Percentiles rank a stretch among this genome's conserved stretches.
Evolutionary conservation across 768 basidiomycete genomes (phyloP).

Genomic region (Leccinellum albellum): DNA sequence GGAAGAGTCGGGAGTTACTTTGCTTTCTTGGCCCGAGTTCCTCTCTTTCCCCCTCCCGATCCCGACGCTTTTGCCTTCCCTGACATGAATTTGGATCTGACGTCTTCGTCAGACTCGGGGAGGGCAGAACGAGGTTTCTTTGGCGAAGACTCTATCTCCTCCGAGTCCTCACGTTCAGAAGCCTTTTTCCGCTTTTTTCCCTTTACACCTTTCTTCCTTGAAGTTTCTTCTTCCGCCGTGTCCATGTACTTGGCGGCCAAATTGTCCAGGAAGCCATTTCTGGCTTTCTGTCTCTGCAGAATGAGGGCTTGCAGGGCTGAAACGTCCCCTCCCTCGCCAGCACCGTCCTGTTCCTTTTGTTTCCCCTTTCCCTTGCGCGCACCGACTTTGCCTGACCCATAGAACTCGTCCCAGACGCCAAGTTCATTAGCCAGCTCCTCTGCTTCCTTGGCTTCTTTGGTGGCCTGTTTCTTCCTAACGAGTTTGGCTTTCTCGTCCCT

Average conservation of each 20-base stretch:
- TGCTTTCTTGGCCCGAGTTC: constrained; percentile 32
- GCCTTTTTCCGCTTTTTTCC: constrained; percentile 51
- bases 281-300: constrained; percentile 66
- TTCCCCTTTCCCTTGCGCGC: constrained; percentile 55
- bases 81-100: constrained; percentile 58
- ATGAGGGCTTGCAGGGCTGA: constrained; percentile 80
- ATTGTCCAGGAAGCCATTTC: constrained; percentile 69
- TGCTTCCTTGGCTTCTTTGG: constrained; percentile 81
- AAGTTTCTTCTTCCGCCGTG: constrained; percentile 28
- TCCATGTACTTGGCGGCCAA: constrained; percentile 73
- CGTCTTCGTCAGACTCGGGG: constrained; percentile 61
- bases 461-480: constrained; percentile 66
- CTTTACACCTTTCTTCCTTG: constrained; percentile 41
- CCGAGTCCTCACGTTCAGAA: constrained; percentile 31
- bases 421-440: constrained; percentile 80
- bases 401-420: constrained; percentile 94
- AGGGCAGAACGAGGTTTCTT: constrained; percentile 46
- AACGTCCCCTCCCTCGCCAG: constrained; percentile 54
- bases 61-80: constrained; percentile 37
- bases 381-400: constrained; percentile 68
- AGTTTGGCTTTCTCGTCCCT: constrained; percentile 79
- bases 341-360: constrained; percentile 37
- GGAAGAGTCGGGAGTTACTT: constrained; percentile 21
- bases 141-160: constrained; percentile 39
- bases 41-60: constrained; percentile 26